These are phyloP conservation scores for Coemansia reversa DNA, from an alignment of 192 early-diverging fungal genomes.

Conservation along the genomic window DNA sequence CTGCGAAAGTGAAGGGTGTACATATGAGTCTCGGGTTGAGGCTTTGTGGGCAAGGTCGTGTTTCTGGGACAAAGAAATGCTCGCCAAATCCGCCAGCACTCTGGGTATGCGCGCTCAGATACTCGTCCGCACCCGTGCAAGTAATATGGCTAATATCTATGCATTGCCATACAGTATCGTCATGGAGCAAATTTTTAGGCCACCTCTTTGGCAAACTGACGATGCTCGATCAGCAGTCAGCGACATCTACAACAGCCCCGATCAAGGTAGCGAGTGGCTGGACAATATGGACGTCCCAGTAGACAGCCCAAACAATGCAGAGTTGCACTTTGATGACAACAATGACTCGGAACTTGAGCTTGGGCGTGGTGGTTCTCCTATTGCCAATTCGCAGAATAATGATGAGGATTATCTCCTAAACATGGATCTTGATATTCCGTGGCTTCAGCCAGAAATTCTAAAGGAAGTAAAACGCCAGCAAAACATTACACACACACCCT, in stretches of 20 bases:
- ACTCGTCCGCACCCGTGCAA: not conserved
- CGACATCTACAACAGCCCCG: not conserved
- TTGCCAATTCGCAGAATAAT: not conserved
- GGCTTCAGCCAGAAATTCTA: constrained; percentile 32
- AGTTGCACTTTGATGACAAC: not conserved
- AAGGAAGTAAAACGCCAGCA: constrained; percentile 1
- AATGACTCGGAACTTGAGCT: constrained; percentile 31
- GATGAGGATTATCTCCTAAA: constrained; percentile 9
- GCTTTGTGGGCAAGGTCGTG: constrained; percentile 34
- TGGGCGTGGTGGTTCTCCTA: constrained; percentile 19
- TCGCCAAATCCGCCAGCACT: not conserved
- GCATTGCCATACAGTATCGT: not conserved
- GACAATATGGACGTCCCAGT: no score
- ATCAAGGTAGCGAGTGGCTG: no score
- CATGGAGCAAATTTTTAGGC: constrained; percentile 1
- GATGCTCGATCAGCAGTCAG: not conserved
- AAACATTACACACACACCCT: constrained; percentile 6
- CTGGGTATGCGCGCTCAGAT: not conserved
- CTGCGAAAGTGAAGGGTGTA: not conserved
- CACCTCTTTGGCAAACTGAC: not conserved
- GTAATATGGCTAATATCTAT: not conserved
- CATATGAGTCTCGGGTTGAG: constrained; percentile 11
- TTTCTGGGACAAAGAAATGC: constrained; percentile 16
- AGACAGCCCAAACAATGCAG: not conserved
- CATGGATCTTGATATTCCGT: constrained; percentile 40